Evolutionary conservation across 352 stramenopile genomes (phyloP).

Genomic region (Phytopythium boreale): DNA sequence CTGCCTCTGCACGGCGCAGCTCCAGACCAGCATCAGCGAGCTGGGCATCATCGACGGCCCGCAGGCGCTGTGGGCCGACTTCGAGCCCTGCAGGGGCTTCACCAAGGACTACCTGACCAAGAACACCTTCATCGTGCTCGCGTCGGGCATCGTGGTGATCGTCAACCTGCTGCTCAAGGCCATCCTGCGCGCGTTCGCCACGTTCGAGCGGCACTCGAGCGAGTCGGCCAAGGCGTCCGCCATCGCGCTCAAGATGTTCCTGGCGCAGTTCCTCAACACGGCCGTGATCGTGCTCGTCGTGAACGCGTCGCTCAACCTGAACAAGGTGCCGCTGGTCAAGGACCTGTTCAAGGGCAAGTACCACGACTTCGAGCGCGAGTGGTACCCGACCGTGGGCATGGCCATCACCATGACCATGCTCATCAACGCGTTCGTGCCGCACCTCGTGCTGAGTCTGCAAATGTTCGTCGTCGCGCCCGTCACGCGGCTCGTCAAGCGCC

Average conservation of each 20-base stretch:
- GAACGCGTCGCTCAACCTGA: slow-evolving; percentile 54
- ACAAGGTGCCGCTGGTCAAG: slow-evolving; percentile 33
- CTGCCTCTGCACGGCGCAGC: slow-evolving; percentile 60
- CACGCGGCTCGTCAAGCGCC: slow-evolving; percentile 29
- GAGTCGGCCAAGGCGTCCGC: slow-evolving; percentile 76
- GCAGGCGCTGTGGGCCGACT: slow-evolving; percentile 46
- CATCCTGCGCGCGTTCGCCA: slow-evolving; percentile 61
- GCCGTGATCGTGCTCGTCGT: slow-evolving; percentile 79
- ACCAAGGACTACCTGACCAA: slow-evolving; percentile 64
- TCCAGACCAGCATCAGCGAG: slow-evolving; percentile 41
- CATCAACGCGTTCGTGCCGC: slow-evolving; percentile 73
- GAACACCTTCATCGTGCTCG: slow-evolving; percentile 66
- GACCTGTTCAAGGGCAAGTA: slow-evolving; percentile 80
- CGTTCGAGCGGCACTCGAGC: slow-evolving; percentile 75
- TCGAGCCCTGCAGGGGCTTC: slow-evolving; percentile 57
- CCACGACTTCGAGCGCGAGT: slow-evolving; percentile 79
- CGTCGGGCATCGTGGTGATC: slow-evolving; percentile 62
- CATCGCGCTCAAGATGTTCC: slow-evolving; percentile 77
- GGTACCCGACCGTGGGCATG: slow-evolving; percentile 86
- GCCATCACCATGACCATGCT: slow-evolving; percentile 86
- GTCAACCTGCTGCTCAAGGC: slow-evolving; percentile 76
- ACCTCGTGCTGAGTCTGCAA: slow-evolving; percentile 54
- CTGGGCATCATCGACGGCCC: slow-evolving; percentile 54
- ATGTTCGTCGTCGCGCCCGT: slow-evolving; percentile 60
- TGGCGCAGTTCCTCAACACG: slow-evolving; percentile 81